Conservation (phyloP, 2,329 filamentous ascomycete species). For the Clarireedia monteithiana region DNA sequence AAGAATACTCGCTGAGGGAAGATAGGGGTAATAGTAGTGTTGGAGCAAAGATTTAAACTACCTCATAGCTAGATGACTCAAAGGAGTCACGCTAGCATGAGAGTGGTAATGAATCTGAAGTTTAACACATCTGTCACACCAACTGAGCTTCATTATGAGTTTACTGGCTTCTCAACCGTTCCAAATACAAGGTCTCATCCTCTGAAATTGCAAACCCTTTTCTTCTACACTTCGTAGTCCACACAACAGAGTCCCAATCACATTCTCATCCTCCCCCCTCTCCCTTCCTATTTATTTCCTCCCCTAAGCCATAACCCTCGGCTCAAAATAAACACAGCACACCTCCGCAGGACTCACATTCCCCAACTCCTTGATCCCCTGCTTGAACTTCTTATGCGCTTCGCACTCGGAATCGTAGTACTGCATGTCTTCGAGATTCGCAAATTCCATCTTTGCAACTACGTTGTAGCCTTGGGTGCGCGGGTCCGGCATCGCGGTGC, state of each 20-base stretch:
- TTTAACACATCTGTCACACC: neutral
- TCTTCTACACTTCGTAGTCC: no score
- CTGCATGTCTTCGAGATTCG: conserved; percentile 48
- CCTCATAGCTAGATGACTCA: neutral
- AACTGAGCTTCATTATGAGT: no score
- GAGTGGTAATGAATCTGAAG: neutral
- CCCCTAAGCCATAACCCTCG: conserved; percentile 9
- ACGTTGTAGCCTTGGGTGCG: conserved; percentile 49
- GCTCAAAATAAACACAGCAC: conserved; percentile 26
- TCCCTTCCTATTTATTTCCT: neutral
- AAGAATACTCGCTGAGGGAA: neutral
- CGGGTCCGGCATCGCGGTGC: conserved; percentile 38
- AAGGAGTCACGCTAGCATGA: no score
- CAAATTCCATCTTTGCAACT: conserved; percentile 44
- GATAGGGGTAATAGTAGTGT: neutral
- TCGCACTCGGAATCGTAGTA: conserved; percentile 50
- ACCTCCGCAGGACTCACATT: conserved; percentile 14
- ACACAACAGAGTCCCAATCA: neutral
- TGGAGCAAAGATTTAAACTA: neutral
- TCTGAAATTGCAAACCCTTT: no score
- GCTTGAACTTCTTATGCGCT: conserved; percentile 44
- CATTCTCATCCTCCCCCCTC: neutral
- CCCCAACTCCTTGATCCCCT: conserved; percentile 11
- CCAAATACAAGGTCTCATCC: no score
- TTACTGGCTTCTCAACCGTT: no score